Conservation (phyloP, 1,139 yeast species). For the Yamadazyma sp. region DNA sequence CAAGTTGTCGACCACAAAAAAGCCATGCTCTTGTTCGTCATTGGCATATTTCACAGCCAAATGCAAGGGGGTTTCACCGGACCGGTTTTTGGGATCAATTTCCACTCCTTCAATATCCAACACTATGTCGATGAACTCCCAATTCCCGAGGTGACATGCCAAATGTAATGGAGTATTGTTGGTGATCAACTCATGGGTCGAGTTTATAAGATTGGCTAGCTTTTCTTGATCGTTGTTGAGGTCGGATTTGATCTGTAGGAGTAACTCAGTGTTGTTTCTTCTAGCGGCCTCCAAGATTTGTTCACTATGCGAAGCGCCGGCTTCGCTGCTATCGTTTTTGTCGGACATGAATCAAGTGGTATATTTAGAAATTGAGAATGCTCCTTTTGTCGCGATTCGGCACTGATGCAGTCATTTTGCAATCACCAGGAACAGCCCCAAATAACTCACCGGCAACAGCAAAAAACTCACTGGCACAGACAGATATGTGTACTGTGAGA, state of each 20-base stretch:
- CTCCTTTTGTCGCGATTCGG: background rate
- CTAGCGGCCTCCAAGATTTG: slow-evolving; percentile 86
- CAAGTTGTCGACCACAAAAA: slow-evolving; percentile 74
- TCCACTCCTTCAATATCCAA: slow-evolving; percentile 91
- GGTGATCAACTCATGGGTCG: slow-evolving; percentile 67
- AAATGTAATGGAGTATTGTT: slow-evolving; percentile 85
- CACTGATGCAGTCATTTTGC: slow-evolving; percentile 1
- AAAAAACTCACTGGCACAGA: no score
- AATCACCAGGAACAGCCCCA: no score
- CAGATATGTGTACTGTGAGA: background rate
- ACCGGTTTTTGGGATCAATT: slow-evolving; percentile 75
- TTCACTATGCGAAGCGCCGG: slow-evolving; percentile 76
- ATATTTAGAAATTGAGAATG: background rate
- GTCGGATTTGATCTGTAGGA: slow-evolving; percentile 55
- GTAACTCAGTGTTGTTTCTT: slow-evolving; percentile 79
- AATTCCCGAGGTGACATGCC: slow-evolving; percentile 78
- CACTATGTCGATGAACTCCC: slow-evolving; percentile 80
- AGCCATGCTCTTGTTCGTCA: slow-evolving; percentile 84
- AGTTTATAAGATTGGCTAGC: slow-evolving; percentile 65
- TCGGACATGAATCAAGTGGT: background rate
- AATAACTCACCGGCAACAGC: background rate
- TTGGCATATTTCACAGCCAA: slow-evolving; percentile 73
- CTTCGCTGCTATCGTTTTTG: slow-evolving; percentile 47
- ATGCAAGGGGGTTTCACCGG: slow-evolving; percentile 89
- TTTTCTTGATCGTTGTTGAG: slow-evolving; percentile 44